These are phyloP conservation scores for Schwanniomyces sp. DNA, from an alignment of 805 yeast species.

Conservation along the genomic window DNA sequence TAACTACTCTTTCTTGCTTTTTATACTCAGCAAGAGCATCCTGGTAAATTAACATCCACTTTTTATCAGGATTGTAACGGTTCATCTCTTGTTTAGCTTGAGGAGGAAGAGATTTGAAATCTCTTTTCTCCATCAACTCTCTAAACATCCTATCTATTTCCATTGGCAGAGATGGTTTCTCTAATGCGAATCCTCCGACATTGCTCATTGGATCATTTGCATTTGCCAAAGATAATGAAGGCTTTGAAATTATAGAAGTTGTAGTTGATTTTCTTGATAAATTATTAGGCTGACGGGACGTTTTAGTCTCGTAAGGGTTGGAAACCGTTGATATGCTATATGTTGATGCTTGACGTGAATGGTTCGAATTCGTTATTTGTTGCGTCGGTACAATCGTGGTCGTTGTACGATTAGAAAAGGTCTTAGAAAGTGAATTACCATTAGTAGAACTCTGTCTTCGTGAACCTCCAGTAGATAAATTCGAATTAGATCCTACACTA, in stretches of 20 bases:
- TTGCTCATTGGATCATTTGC: constrained; percentile 15
- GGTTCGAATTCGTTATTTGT: constrained; percentile 31
- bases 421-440: constrained; percentile 12
- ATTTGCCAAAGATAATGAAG: constrained; percentile 17
- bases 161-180: constrained; percentile 63
- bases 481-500: constrained; percentile 18
- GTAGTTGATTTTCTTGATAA: constrained; percentile 24
- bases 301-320: constrained; percentile 31
- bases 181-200: constrained; percentile 39
- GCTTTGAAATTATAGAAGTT: constrained; percentile 24
- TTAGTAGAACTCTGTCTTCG: constrained; percentile 9
- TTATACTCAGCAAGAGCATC: constrained; percentile 78
- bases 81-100: constrained; percentile 77
- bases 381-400: constrained; percentile 27
- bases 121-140: constrained; percentile 80
- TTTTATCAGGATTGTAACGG: constrained; percentile 71
- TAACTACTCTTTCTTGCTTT: constrained; percentile 35
- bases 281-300: constrained; percentile 9
- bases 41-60: constrained; percentile 90
- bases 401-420: constrained; percentile 12
- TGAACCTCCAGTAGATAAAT: constrained; percentile 3
- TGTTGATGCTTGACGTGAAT: constrained; percentile 40
- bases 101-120: constrained; percentile 67
- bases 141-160: constrained; percentile 74
- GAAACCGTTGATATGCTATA: constrained; percentile 31